phyloP scores from a whole-genome alignment of 176 grass and related monocot species.

The Musa beccarii region DNA sequence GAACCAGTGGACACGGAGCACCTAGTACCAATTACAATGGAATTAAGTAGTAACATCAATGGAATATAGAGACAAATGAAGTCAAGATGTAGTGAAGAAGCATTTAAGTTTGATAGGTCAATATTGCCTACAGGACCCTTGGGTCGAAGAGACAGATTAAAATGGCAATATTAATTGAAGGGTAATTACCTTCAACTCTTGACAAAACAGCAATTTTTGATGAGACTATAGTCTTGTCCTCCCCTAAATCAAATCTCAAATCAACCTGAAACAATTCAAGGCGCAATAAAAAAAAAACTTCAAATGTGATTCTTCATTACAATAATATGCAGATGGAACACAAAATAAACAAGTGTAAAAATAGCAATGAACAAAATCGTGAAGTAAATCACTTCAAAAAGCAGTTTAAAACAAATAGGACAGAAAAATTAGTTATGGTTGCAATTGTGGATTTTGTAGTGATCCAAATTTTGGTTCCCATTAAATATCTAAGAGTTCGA shows the following conservation, averaged over 20 bases:
- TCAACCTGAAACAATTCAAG: conserved; percentile 49
- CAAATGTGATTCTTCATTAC: neutral
- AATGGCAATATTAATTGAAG: neutral
- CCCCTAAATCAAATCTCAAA: conserved; percentile 79
- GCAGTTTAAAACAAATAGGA: neutral
- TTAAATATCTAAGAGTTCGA: neutral
- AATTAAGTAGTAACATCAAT: neutral
- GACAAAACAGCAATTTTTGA: conserved; percentile 82
- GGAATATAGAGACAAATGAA: neutral
- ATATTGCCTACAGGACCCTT: neutral
- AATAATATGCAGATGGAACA: neutral
- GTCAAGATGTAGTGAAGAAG: neutral
- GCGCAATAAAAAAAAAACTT: conserved; percentile 1
- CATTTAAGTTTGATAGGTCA: neutral
- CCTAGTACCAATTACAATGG: conserved; percentile 23
- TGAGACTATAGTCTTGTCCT: conserved; percentile 83
- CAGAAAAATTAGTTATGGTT: neutral
- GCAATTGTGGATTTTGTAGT: neutral
- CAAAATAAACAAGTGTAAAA: neutral
- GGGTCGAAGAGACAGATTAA: neutral
- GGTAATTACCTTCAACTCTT: conserved; percentile 51
- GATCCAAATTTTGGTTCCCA: neutral
- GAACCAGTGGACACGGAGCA: conserved; percentile 56
- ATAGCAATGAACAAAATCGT: neutral
- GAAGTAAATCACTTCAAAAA: neutral